Evolutionary conservation across 306 rosid species (phyloP).

Genomic region (Sicyos edulis): DNA sequence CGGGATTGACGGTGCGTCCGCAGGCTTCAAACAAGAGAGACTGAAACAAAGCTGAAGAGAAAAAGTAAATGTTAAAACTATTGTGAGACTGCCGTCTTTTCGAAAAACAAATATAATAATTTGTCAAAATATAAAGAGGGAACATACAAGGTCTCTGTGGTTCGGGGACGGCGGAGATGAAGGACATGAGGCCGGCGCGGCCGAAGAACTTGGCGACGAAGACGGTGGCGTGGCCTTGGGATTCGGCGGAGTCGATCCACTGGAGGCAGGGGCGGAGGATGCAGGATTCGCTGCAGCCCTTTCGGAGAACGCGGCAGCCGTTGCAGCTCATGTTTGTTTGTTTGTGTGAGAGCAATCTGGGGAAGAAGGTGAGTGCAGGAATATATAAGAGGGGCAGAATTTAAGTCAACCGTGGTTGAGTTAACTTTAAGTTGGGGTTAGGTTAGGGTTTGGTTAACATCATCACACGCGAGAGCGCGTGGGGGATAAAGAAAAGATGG

Average conservation of each 20-base stretch:
- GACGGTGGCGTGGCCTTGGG: slow-evolving; percentile 94
- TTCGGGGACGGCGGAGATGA: slow-evolving; percentile 87
- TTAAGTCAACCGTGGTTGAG: not conserved
- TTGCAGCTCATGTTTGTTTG: slow-evolving; percentile 68
- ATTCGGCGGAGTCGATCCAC: slow-evolving; percentile 81
- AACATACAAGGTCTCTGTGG: slow-evolving; percentile 63
- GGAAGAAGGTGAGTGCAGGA: slow-evolving; percentile 17
- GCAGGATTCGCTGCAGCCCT: slow-evolving; percentile 95
- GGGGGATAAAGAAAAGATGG: slow-evolving; percentile 26
- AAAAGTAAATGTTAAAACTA: too few relatives aligned
- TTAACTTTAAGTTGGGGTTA: not conserved
- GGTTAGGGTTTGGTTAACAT: not conserved
- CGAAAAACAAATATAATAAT: too few relatives aligned
- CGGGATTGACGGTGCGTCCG: slow-evolving; percentile 77
- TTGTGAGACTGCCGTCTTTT: too few relatives aligned
- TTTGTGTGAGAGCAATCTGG: not conserved
- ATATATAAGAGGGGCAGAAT: slow-evolving; percentile 22
- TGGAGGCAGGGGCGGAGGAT: slow-evolving; percentile 82
- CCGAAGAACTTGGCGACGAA: slow-evolving; percentile 98
- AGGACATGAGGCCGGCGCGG: slow-evolving; percentile 97
- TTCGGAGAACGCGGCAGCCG: slow-evolving; percentile 95
- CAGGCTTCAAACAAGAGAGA: slow-evolving; percentile 77
- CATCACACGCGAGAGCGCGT: not conserved
- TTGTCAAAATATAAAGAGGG: too few relatives aligned
- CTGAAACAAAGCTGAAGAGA: slow-evolving; percentile 57